Evolutionary conservation across 495 filamentous ascomycete species (phyloP).

Genomic region (Penicillium antarcticum): DNA sequence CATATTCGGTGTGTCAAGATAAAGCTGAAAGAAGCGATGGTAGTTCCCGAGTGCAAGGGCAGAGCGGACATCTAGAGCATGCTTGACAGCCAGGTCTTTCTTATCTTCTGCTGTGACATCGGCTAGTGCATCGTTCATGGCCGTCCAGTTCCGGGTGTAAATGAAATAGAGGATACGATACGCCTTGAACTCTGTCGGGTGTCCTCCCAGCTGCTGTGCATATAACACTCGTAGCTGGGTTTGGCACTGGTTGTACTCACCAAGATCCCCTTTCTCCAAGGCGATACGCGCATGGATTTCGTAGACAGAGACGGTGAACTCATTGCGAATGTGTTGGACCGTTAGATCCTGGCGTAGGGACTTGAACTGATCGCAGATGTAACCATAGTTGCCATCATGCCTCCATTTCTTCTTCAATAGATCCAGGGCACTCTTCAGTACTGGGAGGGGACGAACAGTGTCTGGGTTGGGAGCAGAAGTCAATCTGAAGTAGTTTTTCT

Average conservation of each 20-base stretch:
- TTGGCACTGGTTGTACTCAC: constrained; percentile 99
- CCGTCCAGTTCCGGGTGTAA: constrained; percentile 96
- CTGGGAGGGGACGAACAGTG: constrained; percentile 76
- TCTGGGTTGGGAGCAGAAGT: constrained; percentile 84
- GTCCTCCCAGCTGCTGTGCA: constrained; percentile 77
- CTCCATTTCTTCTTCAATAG: constrained; percentile 92
- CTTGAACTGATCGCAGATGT: constrained; percentile 99
- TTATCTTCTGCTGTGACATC: constrained; percentile 98
- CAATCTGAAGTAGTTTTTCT: constrained; percentile 93
- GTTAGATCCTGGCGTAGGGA: constrained; percentile 97
- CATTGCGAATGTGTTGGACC: constrained; percentile 92
- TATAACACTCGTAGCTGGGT: constrained; percentile 93
- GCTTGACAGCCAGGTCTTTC: constrained; percentile 74
- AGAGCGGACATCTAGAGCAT: constrained; percentile 88
- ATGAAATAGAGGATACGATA: constrained; percentile 99
- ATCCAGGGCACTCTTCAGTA: constrained; percentile 81
- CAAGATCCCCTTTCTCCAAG: constrained; percentile 95
- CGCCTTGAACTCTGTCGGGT: constrained; percentile 93
- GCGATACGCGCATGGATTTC: constrained; percentile 98
- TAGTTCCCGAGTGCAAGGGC: constrained; percentile 92
- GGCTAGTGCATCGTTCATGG: constrained; percentile 95
- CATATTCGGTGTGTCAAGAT: constrained; percentile 94
- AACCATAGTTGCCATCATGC: constrained; percentile 87
- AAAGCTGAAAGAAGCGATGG: constrained; percentile 94
- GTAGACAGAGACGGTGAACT: constrained; percentile 93